Conservation (phyloP, 768 basidiomycete species). For the Amanita subjunquillea region DNA sequence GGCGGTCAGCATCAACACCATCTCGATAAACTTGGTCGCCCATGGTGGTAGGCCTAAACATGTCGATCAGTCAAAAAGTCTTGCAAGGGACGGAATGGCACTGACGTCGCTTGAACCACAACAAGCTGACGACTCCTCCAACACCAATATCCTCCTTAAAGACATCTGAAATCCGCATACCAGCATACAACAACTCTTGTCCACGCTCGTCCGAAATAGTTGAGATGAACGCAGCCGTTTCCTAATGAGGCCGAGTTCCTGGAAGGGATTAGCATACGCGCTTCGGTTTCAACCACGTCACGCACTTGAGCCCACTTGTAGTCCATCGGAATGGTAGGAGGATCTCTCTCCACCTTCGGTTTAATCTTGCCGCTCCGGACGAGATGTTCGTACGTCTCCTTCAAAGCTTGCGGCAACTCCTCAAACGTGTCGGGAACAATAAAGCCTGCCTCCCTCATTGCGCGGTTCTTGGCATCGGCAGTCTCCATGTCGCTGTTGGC, state of each 20-base stretch:
- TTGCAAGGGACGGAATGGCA: constrained; percentile 9
- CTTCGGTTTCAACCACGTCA: background rate
- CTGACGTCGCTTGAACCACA: constrained; percentile 94
- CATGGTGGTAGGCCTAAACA: constrained; percentile 61
- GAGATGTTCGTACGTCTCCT: constrained; percentile 77
- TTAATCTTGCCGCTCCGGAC: constrained; percentile 58
- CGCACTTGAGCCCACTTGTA: constrained; percentile 94
- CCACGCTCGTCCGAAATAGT: constrained; percentile 99
- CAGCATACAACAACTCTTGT: constrained; percentile 95
- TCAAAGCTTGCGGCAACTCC: constrained; percentile 79
- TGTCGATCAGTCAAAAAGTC: background rate
- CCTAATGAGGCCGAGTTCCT: constrained; percentile 91
- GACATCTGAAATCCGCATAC: constrained; percentile 98
- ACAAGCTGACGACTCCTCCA: constrained; percentile 89
- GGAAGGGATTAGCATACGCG: constrained; percentile 1
- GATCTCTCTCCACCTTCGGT: constrained; percentile 71
- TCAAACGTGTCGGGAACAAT: constrained; percentile 98
- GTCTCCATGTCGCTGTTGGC: constrained; percentile 97
- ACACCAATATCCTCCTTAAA: constrained; percentile 97
- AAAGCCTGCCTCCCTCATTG: constrained; percentile 92
- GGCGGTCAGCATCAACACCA: constrained; percentile 98
- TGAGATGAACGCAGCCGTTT: constrained; percentile 97
- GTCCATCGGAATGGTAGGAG: constrained; percentile 99
- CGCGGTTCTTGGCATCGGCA: constrained; percentile 94
- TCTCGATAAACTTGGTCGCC: constrained; percentile 99